These are phyloP conservation scores for Epichloe hybrida DNA, from an alignment of 2,329 filamentous ascomycete species.

Conservation along the genomic window DNA sequence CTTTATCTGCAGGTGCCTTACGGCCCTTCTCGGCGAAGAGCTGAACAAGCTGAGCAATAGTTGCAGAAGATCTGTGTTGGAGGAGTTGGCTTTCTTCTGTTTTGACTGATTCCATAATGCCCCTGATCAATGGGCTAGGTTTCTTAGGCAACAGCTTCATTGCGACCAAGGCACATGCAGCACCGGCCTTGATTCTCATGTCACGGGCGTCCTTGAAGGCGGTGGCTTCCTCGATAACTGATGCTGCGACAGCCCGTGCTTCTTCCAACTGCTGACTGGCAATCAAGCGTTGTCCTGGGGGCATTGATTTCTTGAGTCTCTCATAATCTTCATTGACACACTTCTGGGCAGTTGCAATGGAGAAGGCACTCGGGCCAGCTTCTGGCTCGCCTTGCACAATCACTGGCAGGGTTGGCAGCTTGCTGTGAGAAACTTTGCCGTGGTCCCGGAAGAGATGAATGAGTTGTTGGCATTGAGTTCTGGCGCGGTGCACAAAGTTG, in stretches of 20 bases:
- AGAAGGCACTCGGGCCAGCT: conserved; percentile 86
- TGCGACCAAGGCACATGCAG: conserved; percentile 79
- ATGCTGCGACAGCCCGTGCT: conserved; percentile 54
- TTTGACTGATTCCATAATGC: conserved; percentile 97
- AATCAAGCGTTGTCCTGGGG: conserved; percentile 76
- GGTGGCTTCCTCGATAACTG: conserved; percentile 68
- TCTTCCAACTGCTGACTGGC: conserved; percentile 68
- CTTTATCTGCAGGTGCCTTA: conserved; percentile 80
- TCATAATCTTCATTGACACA: conserved; percentile 79
- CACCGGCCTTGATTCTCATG: conserved; percentile 71
- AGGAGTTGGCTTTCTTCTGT: conserved; percentile 82
- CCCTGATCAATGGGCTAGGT: conserved; percentile 83
- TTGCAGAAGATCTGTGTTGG: conserved; percentile 72
- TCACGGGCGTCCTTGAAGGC: conserved; percentile 70
- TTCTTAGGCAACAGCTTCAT: conserved; percentile 84
- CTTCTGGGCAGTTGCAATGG: conserved; percentile 74
- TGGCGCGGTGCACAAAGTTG: conserved; percentile 75
- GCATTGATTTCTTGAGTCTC: conserved; percentile 73
- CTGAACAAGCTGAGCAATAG: conserved; percentile 74
- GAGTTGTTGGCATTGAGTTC: conserved; percentile 82
- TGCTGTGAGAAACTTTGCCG: conserved; percentile 62
- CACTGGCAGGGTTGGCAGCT: conserved; percentile 70
- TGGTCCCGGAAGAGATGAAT: conserved; percentile 86
- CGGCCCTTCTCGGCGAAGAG: conserved; percentile 71
- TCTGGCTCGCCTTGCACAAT: conserved; percentile 88